phyloP scores from a whole-genome alignment of 495 filamentous ascomycete species.

The Mycothermus thermophilus region DNA sequence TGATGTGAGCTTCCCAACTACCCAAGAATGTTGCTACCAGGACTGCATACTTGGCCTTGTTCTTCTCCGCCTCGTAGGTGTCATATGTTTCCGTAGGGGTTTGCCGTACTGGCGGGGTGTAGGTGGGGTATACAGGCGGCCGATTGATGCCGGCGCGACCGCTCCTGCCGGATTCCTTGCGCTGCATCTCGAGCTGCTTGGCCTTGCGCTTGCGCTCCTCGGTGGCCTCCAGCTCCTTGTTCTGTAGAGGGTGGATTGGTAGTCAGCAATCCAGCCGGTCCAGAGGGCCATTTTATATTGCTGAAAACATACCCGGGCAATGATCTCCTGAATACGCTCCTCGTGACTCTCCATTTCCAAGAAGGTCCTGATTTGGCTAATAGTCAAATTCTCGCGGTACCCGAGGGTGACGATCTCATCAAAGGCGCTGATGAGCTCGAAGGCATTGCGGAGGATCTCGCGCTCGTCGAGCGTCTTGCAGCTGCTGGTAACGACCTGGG shows the following conservation, averaged over 20 bases:
- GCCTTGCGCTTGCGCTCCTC: constrained; percentile 97
- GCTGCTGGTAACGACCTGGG: constrained; percentile 88
- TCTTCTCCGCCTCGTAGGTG: constrained; percentile 91
- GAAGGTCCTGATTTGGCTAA: constrained; percentile 96
- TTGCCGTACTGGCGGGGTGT: constrained; percentile 65
- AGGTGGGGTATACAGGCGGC: constrained; percentile 72
- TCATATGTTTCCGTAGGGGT: constrained; percentile 72
- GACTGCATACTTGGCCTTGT: constrained; percentile 75
- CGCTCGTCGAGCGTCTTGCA: constrained; percentile 93
- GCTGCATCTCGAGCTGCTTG: constrained; percentile 95
- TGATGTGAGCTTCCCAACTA: constrained; percentile 15
- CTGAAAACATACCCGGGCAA: constrained; percentile 54
- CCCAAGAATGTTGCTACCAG: too few species aligned
- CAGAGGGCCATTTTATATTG: not conserved
- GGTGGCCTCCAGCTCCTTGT: constrained; percentile 95
- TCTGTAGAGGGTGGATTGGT: constrained; percentile 50
- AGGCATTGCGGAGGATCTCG: constrained; percentile 87
- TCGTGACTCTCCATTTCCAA: constrained; percentile 98
- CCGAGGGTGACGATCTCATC: constrained; percentile 92
- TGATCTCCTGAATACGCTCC: constrained; percentile 95
- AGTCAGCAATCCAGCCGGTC: constrained; percentile 23
- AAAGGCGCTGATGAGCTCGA: constrained; percentile 87
- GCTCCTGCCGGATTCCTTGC: constrained; percentile 64
- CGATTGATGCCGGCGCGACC: constrained; percentile 46
- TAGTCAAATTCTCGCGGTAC: constrained; percentile 87